phyloP scores from a whole-genome alignment of 768 basidiomycete genomes.

The Rhodotorula paludigena region DNA sequence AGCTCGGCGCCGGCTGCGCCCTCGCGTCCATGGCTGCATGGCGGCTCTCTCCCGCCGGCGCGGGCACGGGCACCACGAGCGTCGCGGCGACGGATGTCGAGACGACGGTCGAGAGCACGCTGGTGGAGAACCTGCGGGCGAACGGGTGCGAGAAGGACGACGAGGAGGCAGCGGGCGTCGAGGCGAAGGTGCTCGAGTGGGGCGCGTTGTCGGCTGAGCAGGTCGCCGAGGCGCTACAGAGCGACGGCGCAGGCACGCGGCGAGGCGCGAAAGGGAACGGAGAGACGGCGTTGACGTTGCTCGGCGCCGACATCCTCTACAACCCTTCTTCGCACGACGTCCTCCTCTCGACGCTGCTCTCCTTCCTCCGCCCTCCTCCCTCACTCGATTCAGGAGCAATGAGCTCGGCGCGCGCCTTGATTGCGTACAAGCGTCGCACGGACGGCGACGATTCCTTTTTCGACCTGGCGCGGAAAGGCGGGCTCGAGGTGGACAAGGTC shows the following conservation, averaged over 20 bases:
- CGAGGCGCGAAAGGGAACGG: neutral
- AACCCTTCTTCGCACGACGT: conserved; percentile 30
- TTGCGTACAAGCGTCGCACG: conserved; percentile 40
- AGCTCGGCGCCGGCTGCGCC: conserved; percentile 41
- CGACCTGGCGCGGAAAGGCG: conserved; percentile 8
- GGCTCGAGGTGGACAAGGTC: conserved; percentile 20
- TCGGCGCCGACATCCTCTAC: conserved; percentile 41
- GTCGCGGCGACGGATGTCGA: conserved; percentile 33
- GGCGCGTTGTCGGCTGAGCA: neutral
- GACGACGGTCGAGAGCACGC: conserved; percentile 36
- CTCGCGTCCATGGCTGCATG: conserved; percentile 17
- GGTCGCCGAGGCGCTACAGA: neutral
- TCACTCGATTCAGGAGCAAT: too few relatives aligned
- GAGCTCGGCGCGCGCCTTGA: conserved; percentile 30
- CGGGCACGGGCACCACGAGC: too few relatives aligned
- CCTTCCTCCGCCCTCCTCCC: conserved; percentile 8
- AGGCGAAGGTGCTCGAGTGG: conserved; percentile 27
- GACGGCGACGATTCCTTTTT: conserved; percentile 40
- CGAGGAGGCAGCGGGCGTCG: neutral
- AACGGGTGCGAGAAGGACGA: conserved; percentile 1
- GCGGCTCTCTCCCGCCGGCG: neutral
- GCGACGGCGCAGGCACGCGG: neutral
- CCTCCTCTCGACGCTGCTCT: conserved; percentile 34
- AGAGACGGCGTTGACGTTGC: conserved; percentile 10
- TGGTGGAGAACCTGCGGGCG: conserved; percentile 27